phyloP scores from a whole-genome alignment of 1,284 basidiomycete genomes.

The Tylopilus orsonianus region DNA sequence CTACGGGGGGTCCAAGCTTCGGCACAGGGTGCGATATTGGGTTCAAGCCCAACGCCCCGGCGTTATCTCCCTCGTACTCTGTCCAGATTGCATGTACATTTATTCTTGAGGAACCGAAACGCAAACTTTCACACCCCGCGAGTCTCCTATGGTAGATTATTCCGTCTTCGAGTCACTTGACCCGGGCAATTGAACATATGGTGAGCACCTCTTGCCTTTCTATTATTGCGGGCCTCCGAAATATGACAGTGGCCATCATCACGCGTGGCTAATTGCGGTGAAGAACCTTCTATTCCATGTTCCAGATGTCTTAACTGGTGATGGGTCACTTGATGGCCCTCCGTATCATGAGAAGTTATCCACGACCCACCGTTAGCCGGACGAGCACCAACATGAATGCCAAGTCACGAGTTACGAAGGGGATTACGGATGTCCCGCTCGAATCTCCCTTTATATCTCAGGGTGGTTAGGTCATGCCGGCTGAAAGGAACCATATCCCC shows the following conservation, averaged over 20 bases:
- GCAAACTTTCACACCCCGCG: no score
- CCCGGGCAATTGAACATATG: no score
- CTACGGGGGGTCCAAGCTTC: no score
- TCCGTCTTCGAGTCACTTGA: no score
- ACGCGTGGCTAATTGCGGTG: background rate
- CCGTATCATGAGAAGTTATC: background rate
- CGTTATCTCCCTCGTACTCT: no score
- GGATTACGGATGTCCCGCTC: background rate
- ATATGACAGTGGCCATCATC: background rate
- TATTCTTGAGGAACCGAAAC: no score
- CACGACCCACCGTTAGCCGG: background rate
- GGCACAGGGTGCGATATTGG: no score
- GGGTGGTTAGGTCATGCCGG: no score
- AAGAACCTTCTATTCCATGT: background rate
- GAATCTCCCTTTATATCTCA: conserved; percentile 7
- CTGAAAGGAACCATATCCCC: background rate
- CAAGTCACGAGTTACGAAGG: conserved; percentile 8
- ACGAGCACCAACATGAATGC: background rate
- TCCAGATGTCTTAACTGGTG: background rate
- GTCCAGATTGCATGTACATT: no score
- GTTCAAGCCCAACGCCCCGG: no score
- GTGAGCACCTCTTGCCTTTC: no score
- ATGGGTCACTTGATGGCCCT: background rate
- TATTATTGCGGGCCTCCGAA: conserved; percentile 3
- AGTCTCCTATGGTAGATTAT: no score